Conservation (phyloP, 345 rosid genomes). For the Litchi chinensis region DNA sequence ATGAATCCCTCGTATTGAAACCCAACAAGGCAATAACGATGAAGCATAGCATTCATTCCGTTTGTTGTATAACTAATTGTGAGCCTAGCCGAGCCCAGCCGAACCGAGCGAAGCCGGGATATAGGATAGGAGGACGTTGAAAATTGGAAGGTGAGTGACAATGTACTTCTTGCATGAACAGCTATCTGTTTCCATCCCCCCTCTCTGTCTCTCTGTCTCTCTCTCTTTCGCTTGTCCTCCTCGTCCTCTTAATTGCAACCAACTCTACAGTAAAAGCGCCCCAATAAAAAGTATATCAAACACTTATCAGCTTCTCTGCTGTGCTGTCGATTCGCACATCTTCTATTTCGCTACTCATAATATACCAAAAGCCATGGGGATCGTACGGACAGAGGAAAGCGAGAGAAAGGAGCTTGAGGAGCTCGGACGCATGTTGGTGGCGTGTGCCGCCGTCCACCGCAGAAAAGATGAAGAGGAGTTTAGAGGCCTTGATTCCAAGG, state of each 20-base stretch:
- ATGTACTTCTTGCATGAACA: neutral
- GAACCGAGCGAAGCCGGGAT: neutral
- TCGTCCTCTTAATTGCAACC: neutral
- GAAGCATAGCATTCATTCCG: too few species aligned
- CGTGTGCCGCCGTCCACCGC: conserved; percentile 38
- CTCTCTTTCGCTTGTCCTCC: neutral
- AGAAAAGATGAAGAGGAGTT: conserved; percentile 42
- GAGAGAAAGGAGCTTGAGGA: conserved; percentile 51
- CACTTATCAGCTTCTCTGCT: too few species aligned
- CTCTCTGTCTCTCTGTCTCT: neutral
- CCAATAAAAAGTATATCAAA: neutral
- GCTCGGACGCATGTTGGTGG: conserved; percentile 45
- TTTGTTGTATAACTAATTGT: too few species aligned
- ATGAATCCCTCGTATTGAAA: too few species aligned
- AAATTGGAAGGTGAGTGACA: neutral
- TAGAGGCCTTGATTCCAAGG: conserved; percentile 6
- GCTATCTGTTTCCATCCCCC: neutral
- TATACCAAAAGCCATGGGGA: conserved; percentile 33
- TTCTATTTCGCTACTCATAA: too few species aligned
- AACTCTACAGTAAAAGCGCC: neutral
- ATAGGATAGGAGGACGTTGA: neutral
- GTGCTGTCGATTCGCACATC: too few species aligned
- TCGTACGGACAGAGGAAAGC: conserved; percentile 50
- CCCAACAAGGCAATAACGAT: too few species aligned
- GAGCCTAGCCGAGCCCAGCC: neutral